Evolutionary conservation across 2,329 filamentous ascomycete genomes (phyloP).

Genomic region (Trichoderma asperellum): DNA sequence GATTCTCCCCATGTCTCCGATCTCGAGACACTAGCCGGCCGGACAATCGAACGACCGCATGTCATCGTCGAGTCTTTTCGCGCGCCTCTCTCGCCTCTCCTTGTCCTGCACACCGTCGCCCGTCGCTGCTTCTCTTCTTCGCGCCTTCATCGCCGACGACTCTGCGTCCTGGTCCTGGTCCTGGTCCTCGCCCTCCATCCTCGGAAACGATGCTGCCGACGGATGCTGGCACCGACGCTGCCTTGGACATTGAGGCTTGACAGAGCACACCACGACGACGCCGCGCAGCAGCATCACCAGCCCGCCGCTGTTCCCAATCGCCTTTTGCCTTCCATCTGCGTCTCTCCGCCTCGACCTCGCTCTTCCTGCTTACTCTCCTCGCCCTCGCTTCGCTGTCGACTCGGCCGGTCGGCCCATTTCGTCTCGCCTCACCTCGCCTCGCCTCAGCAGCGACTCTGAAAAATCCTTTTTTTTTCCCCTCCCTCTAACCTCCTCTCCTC

Average conservation of each 20-base stretch:
- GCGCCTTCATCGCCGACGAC: not conserved
- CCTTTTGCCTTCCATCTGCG: not conserved
- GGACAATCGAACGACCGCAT: not conserved
- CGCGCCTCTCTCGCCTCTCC: not conserved
- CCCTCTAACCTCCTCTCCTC: not conserved
- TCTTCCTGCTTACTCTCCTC: not conserved
- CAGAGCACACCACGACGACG: conserved; percentile 2
- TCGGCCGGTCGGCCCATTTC: not conserved
- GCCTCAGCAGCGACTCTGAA: not conserved
- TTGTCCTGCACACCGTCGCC: not conserved
- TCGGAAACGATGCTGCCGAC: conserved; percentile 29
- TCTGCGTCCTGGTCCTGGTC: not conserved
- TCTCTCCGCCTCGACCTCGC: not conserved
- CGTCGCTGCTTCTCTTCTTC: not conserved
- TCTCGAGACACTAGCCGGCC: conserved; percentile 3
- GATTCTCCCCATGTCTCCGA: conserved; percentile 24
- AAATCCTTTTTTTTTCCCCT: not conserved
- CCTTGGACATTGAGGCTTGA: conserved; percentile 30
- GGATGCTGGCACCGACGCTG: conserved; percentile 29
- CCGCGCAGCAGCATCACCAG: not conserved
- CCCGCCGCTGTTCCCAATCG: not conserved
- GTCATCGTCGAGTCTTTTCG: not conserved
- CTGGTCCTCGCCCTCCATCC: not conserved
- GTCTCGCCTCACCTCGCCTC: not conserved
- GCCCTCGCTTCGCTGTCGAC: not conserved